These are phyloP conservation scores for Ophiostoma ulmi DNA, from an alignment of 2,329 filamentous ascomycete genomes.

Conservation along the genomic window DNA sequence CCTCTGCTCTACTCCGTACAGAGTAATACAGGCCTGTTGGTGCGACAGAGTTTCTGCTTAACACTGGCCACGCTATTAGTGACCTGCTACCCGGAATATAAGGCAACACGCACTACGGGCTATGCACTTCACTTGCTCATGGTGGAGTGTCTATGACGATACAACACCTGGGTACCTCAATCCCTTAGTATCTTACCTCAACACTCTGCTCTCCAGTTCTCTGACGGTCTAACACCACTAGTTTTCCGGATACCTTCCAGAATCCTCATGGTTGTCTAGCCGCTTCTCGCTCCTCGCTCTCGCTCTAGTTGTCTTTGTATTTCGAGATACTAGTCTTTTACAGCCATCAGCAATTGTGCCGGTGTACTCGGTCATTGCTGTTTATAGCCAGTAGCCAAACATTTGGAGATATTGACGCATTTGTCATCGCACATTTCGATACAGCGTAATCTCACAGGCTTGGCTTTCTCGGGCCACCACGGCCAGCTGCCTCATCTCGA, in stretches of 20 bases:
- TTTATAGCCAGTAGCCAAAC: not conserved
- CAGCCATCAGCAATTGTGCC: not conserved
- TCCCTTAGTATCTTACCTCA: not conserved
- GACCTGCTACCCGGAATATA: constrained; percentile 3
- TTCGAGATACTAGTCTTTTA: not conserved
- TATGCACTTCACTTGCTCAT: not conserved
- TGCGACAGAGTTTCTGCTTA: not conserved
- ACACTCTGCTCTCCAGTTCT: not conserved
- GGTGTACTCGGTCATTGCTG: not conserved
- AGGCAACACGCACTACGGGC: not conserved
- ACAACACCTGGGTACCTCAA: not conserved
- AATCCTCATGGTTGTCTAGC: not conserved
- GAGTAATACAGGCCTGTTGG: not conserved
- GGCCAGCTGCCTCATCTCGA: not conserved
- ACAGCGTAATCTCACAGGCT: not conserved
- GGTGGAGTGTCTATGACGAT: constrained; percentile 4
- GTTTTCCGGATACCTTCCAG: constrained; percentile 1
- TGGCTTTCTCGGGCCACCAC: not conserved
- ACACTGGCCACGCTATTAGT: not conserved
- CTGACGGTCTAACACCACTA: not conserved
- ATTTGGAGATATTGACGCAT: not conserved
- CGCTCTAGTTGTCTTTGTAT: not conserved
- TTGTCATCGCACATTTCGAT: not conserved
- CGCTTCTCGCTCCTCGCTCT: constrained; percentile 6
- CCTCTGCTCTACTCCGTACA: not conserved